A percentile compares a stretch with the other conserved stretches of the same genome.
Evolutionary conservation across 1,139 yeast species (phyloP).

Genomic region (Scheffersomyces quercinus): DNA sequence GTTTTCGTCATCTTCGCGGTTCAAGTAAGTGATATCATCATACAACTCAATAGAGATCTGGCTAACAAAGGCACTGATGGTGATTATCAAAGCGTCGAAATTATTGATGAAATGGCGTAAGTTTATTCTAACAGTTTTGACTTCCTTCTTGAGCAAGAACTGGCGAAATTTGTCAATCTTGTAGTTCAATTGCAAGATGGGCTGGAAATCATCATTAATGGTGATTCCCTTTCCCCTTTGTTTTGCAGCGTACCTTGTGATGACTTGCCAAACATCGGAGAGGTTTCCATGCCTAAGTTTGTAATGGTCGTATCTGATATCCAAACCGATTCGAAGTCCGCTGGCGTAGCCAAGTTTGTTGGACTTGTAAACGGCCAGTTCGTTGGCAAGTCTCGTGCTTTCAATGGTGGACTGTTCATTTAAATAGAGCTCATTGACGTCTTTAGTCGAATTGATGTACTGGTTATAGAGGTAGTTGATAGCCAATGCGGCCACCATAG

Average conservation of each 20-base stretch:
- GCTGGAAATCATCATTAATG: slow-evolving; percentile 18
- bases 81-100: slow-evolving; percentile 21
- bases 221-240: slow-evolving; percentile 11
- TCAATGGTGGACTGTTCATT: slow-evolving; percentile 59
- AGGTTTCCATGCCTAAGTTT: slow-evolving; percentile 68
- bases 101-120: slow-evolving; percentile 16
- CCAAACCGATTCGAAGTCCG: slow-evolving; percentile 66
- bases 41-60: slow-evolving; percentile 26
- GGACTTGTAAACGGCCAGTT: slow-evolving; percentile 67
- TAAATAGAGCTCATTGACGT: slow-evolving; percentile 59
- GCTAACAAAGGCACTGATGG: slow-evolving; percentile 31
- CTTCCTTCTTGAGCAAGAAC: slow-evolving; percentile 12
- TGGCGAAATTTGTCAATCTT: slow-evolving; percentile 18
- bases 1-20: slow-evolving; percentile 1
- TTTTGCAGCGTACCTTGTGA: slow-evolving; percentile 19
- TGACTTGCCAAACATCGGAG: slow-evolving; percentile 62
- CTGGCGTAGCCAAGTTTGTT: slow-evolving; percentile 62
- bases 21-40: slow-evolving; percentile 14
- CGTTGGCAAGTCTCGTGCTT: slow-evolving; percentile 54
- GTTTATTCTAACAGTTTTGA: slow-evolving; percentile 19
- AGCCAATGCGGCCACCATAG: slow-evolving; percentile 18
- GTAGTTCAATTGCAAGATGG: slow-evolving; percentile 26
- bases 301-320: slow-evolving; percentile 59
- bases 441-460: slow-evolving; percentile 36
- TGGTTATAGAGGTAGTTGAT: slow-evolving; percentile 23